phyloP scores from a whole-genome alignment of 805 yeast genomes.

The Hagleromyces aurorensis region DNA sequence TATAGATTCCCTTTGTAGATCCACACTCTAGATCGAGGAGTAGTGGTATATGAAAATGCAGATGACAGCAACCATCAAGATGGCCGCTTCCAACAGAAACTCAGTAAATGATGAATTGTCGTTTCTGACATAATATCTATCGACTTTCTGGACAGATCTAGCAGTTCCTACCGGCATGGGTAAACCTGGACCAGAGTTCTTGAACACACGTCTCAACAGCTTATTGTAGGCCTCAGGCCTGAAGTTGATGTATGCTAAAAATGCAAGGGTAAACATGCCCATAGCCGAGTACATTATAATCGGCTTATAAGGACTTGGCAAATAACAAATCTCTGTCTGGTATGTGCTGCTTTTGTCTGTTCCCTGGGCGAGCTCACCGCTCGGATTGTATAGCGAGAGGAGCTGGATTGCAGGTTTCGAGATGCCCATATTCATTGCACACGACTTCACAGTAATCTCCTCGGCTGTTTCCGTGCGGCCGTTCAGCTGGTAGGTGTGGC shows the following conservation, averaged over 20 bases:
- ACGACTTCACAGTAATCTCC: conserved; percentile 83
- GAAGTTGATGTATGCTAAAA: conserved; percentile 21
- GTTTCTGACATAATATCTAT: no score
- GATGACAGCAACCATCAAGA: conserved; percentile 5
- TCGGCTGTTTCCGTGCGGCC: conserved; percentile 34
- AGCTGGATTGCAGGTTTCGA: conserved; percentile 79
- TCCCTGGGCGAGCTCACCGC: conserved; percentile 9
- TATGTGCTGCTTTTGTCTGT: conserved; percentile 20
- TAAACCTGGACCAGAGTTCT: conserved; percentile 3
- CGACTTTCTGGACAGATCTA: no score
- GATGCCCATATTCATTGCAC: conserved; percentile 91
- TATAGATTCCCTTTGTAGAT: no score
- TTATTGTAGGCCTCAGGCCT: conserved; percentile 25
- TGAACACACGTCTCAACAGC: conserved; percentile 1
- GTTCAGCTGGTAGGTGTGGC: conserved; percentile 37
- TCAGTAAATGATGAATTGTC: conserved; percentile 4
- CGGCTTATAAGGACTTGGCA: conserved; percentile 48
- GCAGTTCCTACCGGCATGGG: conserved; percentile 19
- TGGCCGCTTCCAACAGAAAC: conserved; percentile 6
- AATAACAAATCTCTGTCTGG: conserved; percentile 44
- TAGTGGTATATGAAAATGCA: conserved; percentile 8
- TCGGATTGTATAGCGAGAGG: conserved; percentile 53
- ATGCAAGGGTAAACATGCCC: conserved; percentile 13
- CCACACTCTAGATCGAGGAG: no score
- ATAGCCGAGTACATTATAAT: conserved; percentile 31